Base-by-base conservation (phyloP, 352 stramenopile species). In the Globisporangium polare region DNA sequence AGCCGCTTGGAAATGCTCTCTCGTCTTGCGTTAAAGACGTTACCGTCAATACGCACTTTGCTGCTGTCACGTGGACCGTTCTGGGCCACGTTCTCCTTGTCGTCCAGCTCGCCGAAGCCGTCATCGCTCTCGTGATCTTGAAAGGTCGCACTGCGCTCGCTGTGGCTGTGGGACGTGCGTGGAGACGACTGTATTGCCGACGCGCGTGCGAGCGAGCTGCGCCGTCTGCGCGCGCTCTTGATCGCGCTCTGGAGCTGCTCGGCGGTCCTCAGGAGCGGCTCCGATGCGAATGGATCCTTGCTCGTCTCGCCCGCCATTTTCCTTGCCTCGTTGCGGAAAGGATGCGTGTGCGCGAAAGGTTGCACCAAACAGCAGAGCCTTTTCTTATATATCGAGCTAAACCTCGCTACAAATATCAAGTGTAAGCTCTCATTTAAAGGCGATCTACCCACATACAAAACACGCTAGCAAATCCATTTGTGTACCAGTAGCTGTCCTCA, bases 231-330 rank as follows among this genome's bases (percentile, higher is more conserved):
- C 15, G 65, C 66, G 58, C 69, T 78, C n/a, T 58, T 67, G 41
- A 88, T 84, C 15, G 78, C 78, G 18, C 68, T 69, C 18, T 86
- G 76, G 8, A 88, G 77, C 57, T 87, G 73, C 53, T 83, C 71
- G 6, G 80, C 67, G 0, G 77, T 73, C 50, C 70, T 69, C 53
- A 86, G 77, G 13, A 90, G 66, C 31, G 65, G 68, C 49, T 65
- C 56, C 33, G 55, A 66, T 27, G 55, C 55, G 29, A 66, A 62
- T 15, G 66, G 62, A 27, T 72, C 60, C 43, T 54, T 54, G 17
- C 49, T 54, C 49, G 26, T 39, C 46, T 53, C 24, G 46, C 24
- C 46, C 46, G 5, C 46, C 49, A 54, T 35, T 15, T 31, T 18
- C 43, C 42, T 20, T 7, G 12, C 33, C 2, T 5, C 3, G 5